phyloP scores from a whole-genome alignment of 2,329 filamentous ascomycete genomes.

The Diplodia sapinea region DNA sequence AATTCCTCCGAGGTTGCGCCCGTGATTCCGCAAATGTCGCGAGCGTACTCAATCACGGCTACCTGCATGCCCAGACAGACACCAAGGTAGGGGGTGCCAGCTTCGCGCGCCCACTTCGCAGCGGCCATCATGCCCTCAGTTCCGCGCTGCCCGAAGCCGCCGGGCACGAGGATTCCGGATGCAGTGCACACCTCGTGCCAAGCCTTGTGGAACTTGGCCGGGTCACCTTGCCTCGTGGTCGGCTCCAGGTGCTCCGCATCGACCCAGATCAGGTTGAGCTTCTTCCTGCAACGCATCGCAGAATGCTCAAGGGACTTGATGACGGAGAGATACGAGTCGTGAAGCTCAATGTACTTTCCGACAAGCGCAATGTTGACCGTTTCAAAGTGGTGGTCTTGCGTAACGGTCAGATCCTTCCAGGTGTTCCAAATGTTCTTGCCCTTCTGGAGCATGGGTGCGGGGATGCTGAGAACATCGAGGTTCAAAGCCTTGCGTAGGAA shows the following conservation, averaged over 20 bases:
- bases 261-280: slow-evolving; percentile 81
- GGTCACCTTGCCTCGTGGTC: slow-evolving; percentile 63
- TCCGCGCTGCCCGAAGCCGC: slow-evolving; percentile 81
- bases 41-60: slow-evolving; percentile 86
- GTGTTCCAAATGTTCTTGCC: slow-evolving; percentile 75
- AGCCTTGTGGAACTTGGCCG: slow-evolving; percentile 79
- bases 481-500: slow-evolving; percentile 70
- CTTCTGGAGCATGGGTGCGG: slow-evolving; percentile 62
- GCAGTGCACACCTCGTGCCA: slow-evolving; percentile 82
- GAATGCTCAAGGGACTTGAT: slow-evolving; percentile 89
- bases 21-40: slow-evolving; percentile 71
- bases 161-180: slow-evolving; percentile 71
- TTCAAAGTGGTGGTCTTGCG: slow-evolving; percentile 69
- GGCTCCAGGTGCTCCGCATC: slow-evolving; percentile 85
- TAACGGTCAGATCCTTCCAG: slow-evolving; percentile 75
- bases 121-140: slow-evolving; percentile 89
- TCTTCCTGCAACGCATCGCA: slow-evolving; percentile 82
- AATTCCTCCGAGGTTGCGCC: slow-evolving; percentile 64
- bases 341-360: slow-evolving; percentile 85
- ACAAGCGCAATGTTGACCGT: slow-evolving; percentile 83
- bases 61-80: slow-evolving; percentile 94
- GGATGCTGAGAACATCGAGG: slow-evolving; percentile 63
- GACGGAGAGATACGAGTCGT: slow-evolving; percentile 85
- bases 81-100: slow-evolving; percentile 81
- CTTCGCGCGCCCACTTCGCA: slow-evolving; percentile 84